Percentiles rank a stretch among this genome's conserved stretches.
These are phyloP conservation scores for Pycnococcus provasolii DNA, from an alignment of 139 green algal genomes.

Conservation along the genomic window DNA sequence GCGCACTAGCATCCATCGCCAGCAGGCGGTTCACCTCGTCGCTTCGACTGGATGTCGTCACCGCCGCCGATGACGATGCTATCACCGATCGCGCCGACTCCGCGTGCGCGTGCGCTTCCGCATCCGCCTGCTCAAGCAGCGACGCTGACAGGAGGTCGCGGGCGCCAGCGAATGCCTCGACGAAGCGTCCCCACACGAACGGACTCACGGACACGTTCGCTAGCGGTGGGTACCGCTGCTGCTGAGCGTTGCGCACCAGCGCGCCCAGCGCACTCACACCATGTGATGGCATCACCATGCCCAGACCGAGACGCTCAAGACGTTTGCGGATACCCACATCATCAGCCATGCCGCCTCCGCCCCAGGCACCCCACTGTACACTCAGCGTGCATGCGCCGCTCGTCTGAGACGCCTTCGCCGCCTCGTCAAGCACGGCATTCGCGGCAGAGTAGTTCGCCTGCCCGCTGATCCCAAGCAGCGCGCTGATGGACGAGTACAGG, in stretches of 20 bases:
- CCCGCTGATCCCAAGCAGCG: constrained; percentile 46
- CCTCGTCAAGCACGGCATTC: constrained; percentile 44
- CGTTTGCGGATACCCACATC: background rate
- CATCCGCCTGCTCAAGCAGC: too few relatives aligned
- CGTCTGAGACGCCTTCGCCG: constrained; percentile 10
- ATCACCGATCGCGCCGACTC: background rate
- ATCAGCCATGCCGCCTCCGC: constrained; percentile 52
- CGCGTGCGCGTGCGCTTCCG: background rate
- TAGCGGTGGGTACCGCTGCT: background rate
- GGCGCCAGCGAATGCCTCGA: background rate
- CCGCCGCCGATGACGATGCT: background rate
- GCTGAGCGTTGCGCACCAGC: background rate
- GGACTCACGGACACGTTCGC: background rate
- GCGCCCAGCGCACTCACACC: background rate
- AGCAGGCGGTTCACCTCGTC: background rate
- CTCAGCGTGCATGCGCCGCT: constrained; percentile 34
- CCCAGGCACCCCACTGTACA: constrained; percentile 83
- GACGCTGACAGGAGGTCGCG: constrained; percentile 4
- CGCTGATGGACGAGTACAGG: constrained; percentile 67
- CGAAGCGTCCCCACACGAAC: background rate
- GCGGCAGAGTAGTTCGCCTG: constrained; percentile 48
- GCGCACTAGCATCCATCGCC: too few relatives aligned
- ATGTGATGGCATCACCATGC: background rate
- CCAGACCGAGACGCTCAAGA: background rate
- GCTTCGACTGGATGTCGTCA: background rate